phyloP scores from a whole-genome alignment of 495 filamentous ascomycete genomes.

The Aspergillus heteromorphus region DNA sequence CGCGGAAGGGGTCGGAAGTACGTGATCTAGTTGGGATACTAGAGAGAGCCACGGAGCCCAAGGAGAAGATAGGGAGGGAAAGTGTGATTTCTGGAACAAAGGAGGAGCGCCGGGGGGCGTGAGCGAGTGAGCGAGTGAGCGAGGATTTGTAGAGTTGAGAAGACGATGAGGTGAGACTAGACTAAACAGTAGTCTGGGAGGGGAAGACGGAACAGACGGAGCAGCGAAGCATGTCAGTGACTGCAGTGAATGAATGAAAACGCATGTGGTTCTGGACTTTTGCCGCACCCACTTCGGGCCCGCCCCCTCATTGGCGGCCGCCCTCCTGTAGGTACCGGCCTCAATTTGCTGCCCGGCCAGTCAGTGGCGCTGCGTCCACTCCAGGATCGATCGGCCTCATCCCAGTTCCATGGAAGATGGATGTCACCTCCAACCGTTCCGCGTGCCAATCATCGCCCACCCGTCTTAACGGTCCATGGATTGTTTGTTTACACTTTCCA shows the following conservation, averaged over 20 bases:
- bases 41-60: background rate
- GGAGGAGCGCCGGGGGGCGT: background rate
- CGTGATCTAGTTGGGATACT: background rate
- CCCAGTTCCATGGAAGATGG: slow-evolving; percentile 4
- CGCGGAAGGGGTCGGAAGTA: background rate
- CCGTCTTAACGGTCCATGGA: background rate
- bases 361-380: background rate
- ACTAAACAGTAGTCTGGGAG: too few species aligned
- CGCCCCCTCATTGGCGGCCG: background rate
- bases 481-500: background rate
- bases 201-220: too few species aligned
- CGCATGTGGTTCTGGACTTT: background rate
- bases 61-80: background rate
- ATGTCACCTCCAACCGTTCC: slow-evolving; percentile 1
- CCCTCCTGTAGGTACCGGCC: background rate
- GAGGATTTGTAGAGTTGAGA: background rate
- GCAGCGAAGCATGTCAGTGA: background rate
- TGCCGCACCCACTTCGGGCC: background rate
- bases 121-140: background rate
- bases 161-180: background rate
- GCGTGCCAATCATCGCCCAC: background rate
- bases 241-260: background rate
- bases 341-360: background rate
- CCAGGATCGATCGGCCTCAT: background rate
- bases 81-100: background rate